phyloP scores from a whole-genome alignment of 805 yeast species.

The Hanseniaspora clermontiae region DNA sequence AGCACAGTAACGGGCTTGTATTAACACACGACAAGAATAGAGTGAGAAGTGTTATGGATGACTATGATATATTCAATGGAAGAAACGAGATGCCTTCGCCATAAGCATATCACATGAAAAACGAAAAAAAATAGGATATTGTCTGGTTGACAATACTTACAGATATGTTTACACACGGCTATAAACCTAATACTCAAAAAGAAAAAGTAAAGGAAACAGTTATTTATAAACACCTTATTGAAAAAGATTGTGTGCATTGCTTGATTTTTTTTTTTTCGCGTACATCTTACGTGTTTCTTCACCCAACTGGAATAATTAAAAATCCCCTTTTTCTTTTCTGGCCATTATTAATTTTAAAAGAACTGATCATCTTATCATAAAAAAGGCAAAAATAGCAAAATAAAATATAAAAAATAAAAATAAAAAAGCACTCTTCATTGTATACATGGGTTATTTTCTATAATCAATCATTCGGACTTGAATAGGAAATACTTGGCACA shows the following conservation, averaged over 20 bases:
- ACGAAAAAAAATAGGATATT: neutral
- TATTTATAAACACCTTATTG: too few species aligned
- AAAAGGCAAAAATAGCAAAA: neutral
- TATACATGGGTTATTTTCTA: too few species aligned
- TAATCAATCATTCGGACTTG: neutral
- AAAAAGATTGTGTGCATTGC: too few species aligned
- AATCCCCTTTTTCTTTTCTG: too few species aligned
- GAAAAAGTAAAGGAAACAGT: neutral
- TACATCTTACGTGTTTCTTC: too few species aligned
- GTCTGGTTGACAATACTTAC: neutral
- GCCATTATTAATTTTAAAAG: too few species aligned
- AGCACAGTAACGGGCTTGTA: neutral
- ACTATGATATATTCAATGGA: neutral
- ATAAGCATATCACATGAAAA: neutral
- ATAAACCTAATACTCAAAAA: neutral
- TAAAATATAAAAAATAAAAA: too few species aligned
- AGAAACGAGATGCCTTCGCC: neutral
- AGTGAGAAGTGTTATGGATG: slow-evolving; percentile 4
- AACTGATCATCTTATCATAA: neutral
- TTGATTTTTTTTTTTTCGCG: too few species aligned
- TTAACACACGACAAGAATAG: neutral
- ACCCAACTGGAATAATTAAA: too few species aligned
- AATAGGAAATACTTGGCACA: slow-evolving; percentile 59
- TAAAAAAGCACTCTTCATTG: too few species aligned
- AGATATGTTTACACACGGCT: neutral